phyloP scores from a whole-genome alignment of 148 eudicot genomes.

The Chenopodium suecicum region DNA sequence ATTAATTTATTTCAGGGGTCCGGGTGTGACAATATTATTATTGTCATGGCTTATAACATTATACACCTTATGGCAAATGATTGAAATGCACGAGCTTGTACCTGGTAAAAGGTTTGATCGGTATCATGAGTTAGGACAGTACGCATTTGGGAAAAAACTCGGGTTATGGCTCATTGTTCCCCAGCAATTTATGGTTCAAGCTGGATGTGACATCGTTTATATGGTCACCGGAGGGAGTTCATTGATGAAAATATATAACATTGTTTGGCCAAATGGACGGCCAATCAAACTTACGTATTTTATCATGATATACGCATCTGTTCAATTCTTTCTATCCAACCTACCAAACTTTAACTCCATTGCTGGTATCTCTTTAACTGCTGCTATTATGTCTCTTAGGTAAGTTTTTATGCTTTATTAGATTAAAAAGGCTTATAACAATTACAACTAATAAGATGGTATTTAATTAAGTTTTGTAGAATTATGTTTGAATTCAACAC shows the following conservation, averaged over 20 bases:
- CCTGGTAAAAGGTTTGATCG: slow-evolving; percentile 38
- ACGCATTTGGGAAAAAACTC: slow-evolving; percentile 14
- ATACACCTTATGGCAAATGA: slow-evolving; percentile 55
- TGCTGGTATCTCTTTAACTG: slow-evolving; percentile 37
- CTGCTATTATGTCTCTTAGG: slow-evolving; percentile 51
- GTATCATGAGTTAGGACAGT: slow-evolving; percentile 15
- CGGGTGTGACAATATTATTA: slow-evolving; percentile 1
- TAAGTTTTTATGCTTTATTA: neutral
- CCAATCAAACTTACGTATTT: slow-evolving; percentile 37
- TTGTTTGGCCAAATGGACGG: neutral
- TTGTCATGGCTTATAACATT: slow-evolving; percentile 49
- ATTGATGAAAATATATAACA: neutral
- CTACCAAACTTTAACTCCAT: slow-evolving; percentile 24
- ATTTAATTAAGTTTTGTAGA: too few relatives aligned
- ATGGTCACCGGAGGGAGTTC: slow-evolving; percentile 19
- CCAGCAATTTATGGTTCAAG: slow-evolving; percentile 16
- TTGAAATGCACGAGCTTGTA: slow-evolving; percentile 56
- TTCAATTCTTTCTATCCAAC: slow-evolving; percentile 41
- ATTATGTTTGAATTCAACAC: too few relatives aligned
- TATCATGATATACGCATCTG: slow-evolving; percentile 44
- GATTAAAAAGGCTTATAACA: too few relatives aligned
- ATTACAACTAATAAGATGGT: too few relatives aligned
- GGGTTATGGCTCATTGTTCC: slow-evolving; percentile 18
- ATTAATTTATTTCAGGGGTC: slow-evolving; percentile 1
- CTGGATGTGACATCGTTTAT: slow-evolving; percentile 14